Percentiles rank a stretch among this genome's conserved stretches.
Evolutionary conservation across 164 flowering plant genomes (phyloP).

Genomic region (Magnolia sinica): DNA sequence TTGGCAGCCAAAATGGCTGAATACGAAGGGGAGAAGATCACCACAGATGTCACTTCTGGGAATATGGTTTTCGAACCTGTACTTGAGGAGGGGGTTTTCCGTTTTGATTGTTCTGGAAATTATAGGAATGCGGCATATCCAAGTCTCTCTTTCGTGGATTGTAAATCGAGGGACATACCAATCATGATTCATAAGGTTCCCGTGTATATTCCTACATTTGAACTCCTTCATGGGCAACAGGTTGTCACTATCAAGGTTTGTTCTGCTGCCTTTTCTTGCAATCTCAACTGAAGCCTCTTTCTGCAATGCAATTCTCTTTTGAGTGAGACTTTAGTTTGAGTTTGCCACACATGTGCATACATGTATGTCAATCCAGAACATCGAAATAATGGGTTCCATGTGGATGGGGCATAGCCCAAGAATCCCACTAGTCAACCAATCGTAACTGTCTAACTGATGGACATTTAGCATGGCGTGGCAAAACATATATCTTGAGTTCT

Average conservation of each 20-base stretch:
- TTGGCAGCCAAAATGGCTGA: slow-evolving; percentile 47
- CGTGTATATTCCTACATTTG: slow-evolving; percentile 56
- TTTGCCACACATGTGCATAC: no score
- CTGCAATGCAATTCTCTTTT: neutral
- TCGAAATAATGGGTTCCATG: no score
- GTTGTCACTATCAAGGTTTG: slow-evolving; percentile 67
- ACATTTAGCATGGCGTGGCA: no score
- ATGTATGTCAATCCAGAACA: no score
- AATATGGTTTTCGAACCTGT: slow-evolving; percentile 73
- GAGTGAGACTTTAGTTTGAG: neutral
- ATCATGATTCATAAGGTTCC: slow-evolving; percentile 43
- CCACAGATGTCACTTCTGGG: slow-evolving; percentile 37
- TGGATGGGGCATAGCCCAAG: no score
- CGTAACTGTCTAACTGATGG: no score
- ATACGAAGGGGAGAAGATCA: slow-evolving; percentile 19
- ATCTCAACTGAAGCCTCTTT: neutral
- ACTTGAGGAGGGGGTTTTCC: slow-evolving; percentile 80
- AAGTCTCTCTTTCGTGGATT: slow-evolving; percentile 63
- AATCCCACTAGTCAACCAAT: no score
- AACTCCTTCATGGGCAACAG: slow-evolving; percentile 53
- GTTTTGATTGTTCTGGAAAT: slow-evolving; percentile 77
- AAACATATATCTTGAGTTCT: neutral
- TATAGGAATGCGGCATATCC: slow-evolving; percentile 70
- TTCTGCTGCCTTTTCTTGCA: neutral
- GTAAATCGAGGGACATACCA: slow-evolving; percentile 58